A percentile compares a stretch with the other conserved stretches of the same genome.
phyloP scores from a whole-genome alignment of 495 filamentous ascomycete genomes.

The Penicillium crystallinum region DNA sequence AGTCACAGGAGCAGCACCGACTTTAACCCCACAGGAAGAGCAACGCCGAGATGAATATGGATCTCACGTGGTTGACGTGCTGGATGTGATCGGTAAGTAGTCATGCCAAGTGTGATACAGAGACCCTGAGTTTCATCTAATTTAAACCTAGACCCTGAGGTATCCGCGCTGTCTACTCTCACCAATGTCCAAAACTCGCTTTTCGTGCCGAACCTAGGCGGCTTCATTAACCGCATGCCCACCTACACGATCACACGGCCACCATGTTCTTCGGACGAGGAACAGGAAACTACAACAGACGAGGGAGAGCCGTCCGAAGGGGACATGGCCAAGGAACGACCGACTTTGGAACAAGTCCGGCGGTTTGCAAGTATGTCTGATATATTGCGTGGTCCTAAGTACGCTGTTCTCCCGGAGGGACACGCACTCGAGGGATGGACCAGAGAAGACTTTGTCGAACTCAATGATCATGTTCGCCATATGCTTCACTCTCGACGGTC shows the following conservation, averaged over 20 bases:
- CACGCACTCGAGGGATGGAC: constrained; percentile 63
- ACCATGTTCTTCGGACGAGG: constrained; percentile 27
- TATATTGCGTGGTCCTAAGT: constrained; percentile 29
- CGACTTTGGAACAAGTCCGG: constrained; percentile 23
- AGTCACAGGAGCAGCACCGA: constrained; percentile 23
- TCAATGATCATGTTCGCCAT: constrained; percentile 78
- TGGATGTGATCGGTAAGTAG: constrained; percentile 64
- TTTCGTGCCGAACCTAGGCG: constrained; percentile 65
- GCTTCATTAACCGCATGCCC: constrained; percentile 61
- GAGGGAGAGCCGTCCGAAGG: constrained; percentile 25
- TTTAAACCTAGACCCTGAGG: constrained; percentile 57
- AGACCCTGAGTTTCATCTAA: background rate
- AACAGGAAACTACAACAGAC: constrained; percentile 29
- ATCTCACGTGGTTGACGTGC: constrained; percentile 57
- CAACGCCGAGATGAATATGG: constrained; percentile 43
- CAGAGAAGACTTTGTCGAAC: constrained; percentile 59
- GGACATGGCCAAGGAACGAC: constrained; percentile 19
- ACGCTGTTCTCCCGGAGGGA: constrained; percentile 49
- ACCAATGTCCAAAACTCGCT: constrained; percentile 79
- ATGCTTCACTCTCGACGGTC: constrained; percentile 73
- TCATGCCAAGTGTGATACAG: background rate
- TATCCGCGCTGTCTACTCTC: constrained; percentile 65
- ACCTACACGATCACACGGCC: constrained; percentile 65
- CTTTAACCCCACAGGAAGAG: constrained; percentile 7
- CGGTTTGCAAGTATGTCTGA: constrained; percentile 31